Percentiles rank a stretch among this genome's conserved stretches.
phyloP scores from a whole-genome alignment of 2,329 filamentous ascomycete species.

The Alternaria triticimaculans region DNA sequence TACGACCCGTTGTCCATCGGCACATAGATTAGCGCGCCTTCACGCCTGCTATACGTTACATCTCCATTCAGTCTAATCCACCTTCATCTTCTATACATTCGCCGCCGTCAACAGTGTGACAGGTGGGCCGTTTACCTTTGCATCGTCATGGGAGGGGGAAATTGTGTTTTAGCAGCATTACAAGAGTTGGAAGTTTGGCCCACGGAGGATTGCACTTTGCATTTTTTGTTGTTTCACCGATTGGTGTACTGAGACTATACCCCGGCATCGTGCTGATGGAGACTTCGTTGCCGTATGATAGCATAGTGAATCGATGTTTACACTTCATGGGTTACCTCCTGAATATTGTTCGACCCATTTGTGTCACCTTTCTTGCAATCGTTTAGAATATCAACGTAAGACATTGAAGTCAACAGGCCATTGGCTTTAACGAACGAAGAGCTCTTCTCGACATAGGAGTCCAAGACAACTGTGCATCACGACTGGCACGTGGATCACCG shows the following conservation, averaged over 20 bases:
- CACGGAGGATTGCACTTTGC: neutral
- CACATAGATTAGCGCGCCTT: neutral
- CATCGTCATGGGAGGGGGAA: neutral
- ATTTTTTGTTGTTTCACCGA: neutral
- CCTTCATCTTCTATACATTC: neutral
- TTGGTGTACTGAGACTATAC: conserved; percentile 8
- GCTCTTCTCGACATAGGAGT: neutral
- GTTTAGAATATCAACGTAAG: neutral
- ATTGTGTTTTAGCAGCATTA: neutral
- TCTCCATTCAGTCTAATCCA: neutral
- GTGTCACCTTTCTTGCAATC: neutral
- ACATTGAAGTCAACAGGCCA: neutral
- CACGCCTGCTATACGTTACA: neutral
- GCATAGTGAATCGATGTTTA: neutral
- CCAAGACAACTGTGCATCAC: neutral
- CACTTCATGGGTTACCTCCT: neutral
- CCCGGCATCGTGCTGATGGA: neutral
- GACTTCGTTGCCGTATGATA: neutral
- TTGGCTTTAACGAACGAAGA: neutral
- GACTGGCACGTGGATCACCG: neutral
- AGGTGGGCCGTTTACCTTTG: neutral
- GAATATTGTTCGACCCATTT: neutral
- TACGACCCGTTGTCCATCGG: neutral
- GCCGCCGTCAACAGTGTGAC: neutral
- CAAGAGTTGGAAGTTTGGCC: neutral